These are phyloP conservation scores for Ziziphus jujuba DNA, from an alignment of 306 rosid genomes.

Conservation along the genomic window DNA sequence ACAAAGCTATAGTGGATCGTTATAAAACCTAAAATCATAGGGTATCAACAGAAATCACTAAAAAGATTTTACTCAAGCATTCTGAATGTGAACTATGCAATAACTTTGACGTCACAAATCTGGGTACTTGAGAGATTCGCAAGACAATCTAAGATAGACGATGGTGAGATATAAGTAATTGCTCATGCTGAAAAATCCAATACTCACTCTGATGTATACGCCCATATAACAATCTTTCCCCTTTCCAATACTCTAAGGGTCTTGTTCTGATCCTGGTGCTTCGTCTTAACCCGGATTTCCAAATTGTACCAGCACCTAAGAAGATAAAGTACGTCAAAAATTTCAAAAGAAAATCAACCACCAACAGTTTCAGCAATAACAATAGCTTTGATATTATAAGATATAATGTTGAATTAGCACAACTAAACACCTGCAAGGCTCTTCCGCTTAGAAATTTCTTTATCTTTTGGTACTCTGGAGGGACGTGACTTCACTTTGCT, in stretches of 20 bases:
- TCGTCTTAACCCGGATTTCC: conserved; percentile 70
- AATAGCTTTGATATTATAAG: background rate
- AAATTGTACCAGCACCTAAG: conserved; percentile 63
- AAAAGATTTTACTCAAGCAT: background rate
- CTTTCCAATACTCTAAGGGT: conserved; percentile 93
- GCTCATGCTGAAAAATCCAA: background rate
- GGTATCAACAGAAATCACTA: background rate
- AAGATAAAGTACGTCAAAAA: conserved; percentile 13
- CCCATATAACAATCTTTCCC: conserved; percentile 71
- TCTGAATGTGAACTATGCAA: background rate
- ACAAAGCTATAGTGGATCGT: too few species aligned
- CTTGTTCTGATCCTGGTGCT: conserved; percentile 78
- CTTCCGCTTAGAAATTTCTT: conserved; percentile 35
- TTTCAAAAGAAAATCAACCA: background rate
- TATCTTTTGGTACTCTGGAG: conserved; percentile 18
- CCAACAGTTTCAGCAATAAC: background rate
- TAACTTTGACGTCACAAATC: background rate
- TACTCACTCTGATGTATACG: conserved; percentile 76
- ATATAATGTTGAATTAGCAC: background rate
- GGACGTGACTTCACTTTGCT: conserved; percentile 34
- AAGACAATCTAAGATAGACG: background rate
- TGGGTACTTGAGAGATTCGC: background rate
- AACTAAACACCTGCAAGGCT: conserved; percentile 72
- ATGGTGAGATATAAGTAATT: background rate
- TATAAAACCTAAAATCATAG: background rate